phyloP scores from a whole-genome alignment of 306 rosid species.

The Vicia sativa region DNA sequence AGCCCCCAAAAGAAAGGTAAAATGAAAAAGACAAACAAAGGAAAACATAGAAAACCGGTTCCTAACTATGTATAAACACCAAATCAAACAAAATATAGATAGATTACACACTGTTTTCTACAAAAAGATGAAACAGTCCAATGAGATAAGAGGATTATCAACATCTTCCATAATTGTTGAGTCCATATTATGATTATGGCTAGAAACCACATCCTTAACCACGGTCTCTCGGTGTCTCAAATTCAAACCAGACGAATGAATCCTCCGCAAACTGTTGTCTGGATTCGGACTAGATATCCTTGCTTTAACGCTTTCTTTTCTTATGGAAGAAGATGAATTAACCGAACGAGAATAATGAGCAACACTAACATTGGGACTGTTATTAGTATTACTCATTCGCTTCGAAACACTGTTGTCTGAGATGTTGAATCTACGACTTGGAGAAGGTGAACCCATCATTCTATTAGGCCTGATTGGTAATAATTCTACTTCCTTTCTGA shows the following conservation, averaged over 20 bases:
- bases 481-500: slow-evolving; percentile 50
- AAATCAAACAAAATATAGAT: slow-evolving; percentile 2
- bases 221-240: slow-evolving; percentile 58
- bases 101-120: slow-evolving; percentile 40
- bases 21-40: background rate
- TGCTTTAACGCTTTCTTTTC: slow-evolving; percentile 45
- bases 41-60: background rate
- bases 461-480: slow-evolving; percentile 9
- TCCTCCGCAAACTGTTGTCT: slow-evolving; percentile 32
- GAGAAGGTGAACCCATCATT: slow-evolving; percentile 59
- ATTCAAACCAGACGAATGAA: slow-evolving; percentile 45
- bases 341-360: slow-evolving; percentile 26
- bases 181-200: slow-evolving; percentile 41
- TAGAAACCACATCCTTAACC: slow-evolving; percentile 53
- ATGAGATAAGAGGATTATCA: slow-evolving; percentile 77
- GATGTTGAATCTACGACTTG: slow-evolving; percentile 52
- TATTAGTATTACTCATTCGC: slow-evolving; percentile 13
- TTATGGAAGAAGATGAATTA: slow-evolving; percentile 20
- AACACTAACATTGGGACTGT: slow-evolving; percentile 30
- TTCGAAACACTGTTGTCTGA: slow-evolving; percentile 39
- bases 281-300: slow-evolving; percentile 43
- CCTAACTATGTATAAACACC: slow-evolving; percentile 21
- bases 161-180: slow-evolving; percentile 59
- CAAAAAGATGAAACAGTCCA: slow-evolving; percentile 89
- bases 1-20: background rate